Evolutionary conservation across 208 protist species (phyloP).

Genomic region (Trypanosoma cruzi): DNA sequence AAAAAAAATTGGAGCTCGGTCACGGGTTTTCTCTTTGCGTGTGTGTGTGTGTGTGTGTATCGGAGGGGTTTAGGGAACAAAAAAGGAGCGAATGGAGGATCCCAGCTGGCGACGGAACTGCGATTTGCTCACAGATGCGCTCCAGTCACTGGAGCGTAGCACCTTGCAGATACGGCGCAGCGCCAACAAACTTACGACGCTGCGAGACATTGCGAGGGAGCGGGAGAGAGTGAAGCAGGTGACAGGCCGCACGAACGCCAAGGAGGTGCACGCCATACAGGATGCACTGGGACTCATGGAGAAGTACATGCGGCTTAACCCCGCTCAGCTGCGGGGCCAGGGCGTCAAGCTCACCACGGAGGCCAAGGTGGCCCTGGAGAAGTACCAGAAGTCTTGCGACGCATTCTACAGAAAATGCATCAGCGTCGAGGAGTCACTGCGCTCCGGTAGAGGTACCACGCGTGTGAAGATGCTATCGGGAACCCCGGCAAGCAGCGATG

Average conservation of each 20-base stretch:
- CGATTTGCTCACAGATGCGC: conserved; percentile 52
- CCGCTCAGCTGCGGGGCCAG: conserved; percentile 49
- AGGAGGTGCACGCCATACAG: conserved; percentile 75
- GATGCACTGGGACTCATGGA: conserved; percentile 71
- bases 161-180: conserved; percentile 67
- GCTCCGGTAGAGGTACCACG: conserved; percentile 20
- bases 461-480: conserved; percentile 26
- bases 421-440: conserved; percentile 59
- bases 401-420: conserved; percentile 88
- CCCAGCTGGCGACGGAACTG: conserved; percentile 78
- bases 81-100: conserved; percentile 42
- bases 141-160: conserved; percentile 67
- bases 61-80: not conserved
- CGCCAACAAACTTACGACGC: conserved; percentile 70
- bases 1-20: too few species aligned
- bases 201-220: conserved; percentile 71
- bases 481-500: conserved; percentile 30
- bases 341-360: conserved; percentile 79
- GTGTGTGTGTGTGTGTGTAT: conserved; percentile 1
- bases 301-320: conserved; percentile 72
- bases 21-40: not conserved
- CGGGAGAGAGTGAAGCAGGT: conserved; percentile 72
- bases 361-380: conserved; percentile 55
- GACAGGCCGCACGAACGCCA: conserved; percentile 49
- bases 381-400: conserved; percentile 79